phyloP scores from a whole-genome alignment of 106 monocot genomes.

The Dactylorhiza incarnata region DNA sequence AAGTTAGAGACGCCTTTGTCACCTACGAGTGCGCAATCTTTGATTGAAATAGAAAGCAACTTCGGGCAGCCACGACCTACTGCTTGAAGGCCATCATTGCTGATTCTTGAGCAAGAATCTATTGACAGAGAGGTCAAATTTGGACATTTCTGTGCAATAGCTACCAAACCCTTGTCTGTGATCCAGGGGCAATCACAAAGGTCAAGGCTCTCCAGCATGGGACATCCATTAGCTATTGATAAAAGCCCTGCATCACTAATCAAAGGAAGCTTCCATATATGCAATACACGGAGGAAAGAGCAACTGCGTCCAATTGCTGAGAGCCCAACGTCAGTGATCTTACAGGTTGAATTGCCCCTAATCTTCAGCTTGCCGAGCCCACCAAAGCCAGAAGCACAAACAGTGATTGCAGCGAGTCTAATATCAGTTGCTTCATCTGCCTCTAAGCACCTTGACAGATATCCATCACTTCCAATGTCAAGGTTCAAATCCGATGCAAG shows the following conservation, averaged over 20 bases:
- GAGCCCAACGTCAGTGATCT: slow-evolving; percentile 62
- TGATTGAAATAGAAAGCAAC: slow-evolving; percentile 49
- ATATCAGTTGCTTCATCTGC: slow-evolving; percentile 65
- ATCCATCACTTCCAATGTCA: slow-evolving; percentile 12
- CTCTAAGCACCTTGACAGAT: slow-evolving; percentile 31
- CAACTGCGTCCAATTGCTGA: slow-evolving; percentile 45
- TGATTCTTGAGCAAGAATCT: slow-evolving; percentile 46
- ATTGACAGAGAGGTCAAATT: slow-evolving; percentile 40
- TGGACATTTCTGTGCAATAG: slow-evolving; percentile 64
- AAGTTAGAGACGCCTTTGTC: slow-evolving; percentile 66
- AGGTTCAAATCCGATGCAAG: slow-evolving; percentile 6
- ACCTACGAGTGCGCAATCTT: slow-evolving; percentile 47
- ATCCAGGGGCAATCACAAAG: slow-evolving; percentile 52
- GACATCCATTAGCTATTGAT: slow-evolving; percentile 56
- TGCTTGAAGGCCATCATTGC: slow-evolving; percentile 53
- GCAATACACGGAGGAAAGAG: slow-evolving; percentile 41
- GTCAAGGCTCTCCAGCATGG: slow-evolving; percentile 62
- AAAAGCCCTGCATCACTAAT: slow-evolving; percentile 51
- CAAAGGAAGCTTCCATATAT: slow-evolving; percentile 46
- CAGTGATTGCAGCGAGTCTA: slow-evolving; percentile 49
- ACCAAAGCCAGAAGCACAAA: slow-evolving; percentile 28
- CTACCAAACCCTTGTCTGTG: slow-evolving; percentile 63
- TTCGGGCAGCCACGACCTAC: slow-evolving; percentile 58
- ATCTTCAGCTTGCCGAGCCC: slow-evolving; percentile 52
- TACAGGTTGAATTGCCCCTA: slow-evolving; percentile 31